phyloP scores from a whole-genome alignment of 495 filamentous ascomycete species.

The Penicillium coprophilum region DNA sequence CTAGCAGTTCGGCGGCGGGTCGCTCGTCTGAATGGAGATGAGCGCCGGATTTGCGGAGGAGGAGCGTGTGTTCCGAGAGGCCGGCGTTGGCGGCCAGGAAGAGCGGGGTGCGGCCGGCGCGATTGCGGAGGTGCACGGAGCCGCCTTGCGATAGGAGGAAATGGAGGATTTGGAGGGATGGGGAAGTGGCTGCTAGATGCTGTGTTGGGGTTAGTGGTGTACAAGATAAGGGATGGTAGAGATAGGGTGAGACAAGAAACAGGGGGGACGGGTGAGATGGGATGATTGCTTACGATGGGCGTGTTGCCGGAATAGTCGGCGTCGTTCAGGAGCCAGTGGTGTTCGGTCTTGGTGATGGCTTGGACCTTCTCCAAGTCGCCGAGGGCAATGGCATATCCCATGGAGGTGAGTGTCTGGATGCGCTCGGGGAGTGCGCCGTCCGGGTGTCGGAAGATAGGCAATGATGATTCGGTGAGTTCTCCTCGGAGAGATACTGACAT shows the following conservation, averaged over 20 bases:
- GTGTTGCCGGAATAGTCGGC: constrained; percentile 90
- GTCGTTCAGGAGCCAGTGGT: constrained; percentile 68
- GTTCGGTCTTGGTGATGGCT: constrained; percentile 65
- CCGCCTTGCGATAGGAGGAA: constrained; percentile 75
- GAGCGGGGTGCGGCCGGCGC: constrained; percentile 76
- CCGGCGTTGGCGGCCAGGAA: constrained; percentile 70
- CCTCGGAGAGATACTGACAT: constrained; percentile 81
- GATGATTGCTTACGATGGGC: constrained; percentile 58
- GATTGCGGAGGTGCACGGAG: constrained; percentile 83
- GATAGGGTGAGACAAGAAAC: not conserved
- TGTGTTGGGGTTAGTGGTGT: constrained; percentile 22
- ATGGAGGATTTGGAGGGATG: constrained; percentile 61
- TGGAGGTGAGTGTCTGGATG: constrained; percentile 59
- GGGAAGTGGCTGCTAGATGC: constrained; percentile 65
- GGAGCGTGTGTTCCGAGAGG: constrained; percentile 57
- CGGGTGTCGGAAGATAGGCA: constrained; percentile 69
- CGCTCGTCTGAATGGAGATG: constrained; percentile 67
- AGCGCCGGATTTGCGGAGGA: constrained; percentile 70
- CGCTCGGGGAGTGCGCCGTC: constrained; percentile 50
- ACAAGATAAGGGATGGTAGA: not conserved
- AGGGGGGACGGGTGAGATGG: not conserved
- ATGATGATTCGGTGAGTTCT: constrained; percentile 76
- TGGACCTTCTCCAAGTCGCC: constrained; percentile 64
- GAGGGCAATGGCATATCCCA: constrained; percentile 78
- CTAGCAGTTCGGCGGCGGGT: constrained; percentile 48